Base-by-base conservation (phyloP, 148 eudicot species). In the Dysphania ambrosioides region DNA sequence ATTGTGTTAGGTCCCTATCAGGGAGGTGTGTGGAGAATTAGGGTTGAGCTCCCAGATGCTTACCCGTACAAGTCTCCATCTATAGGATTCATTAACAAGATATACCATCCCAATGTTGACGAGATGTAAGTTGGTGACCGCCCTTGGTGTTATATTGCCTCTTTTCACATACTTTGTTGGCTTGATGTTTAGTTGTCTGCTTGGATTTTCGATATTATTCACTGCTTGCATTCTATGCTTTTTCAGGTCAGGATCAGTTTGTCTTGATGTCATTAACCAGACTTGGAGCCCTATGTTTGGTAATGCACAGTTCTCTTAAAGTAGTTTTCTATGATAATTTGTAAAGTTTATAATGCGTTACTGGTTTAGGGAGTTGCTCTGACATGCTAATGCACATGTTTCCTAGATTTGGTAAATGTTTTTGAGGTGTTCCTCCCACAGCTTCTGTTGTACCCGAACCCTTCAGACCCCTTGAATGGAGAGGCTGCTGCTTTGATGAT, bases 281-380 rank as follows among this genome's bases (percentile, higher is more conserved):
- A 88, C 94, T 34, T 93, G 98, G 98, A 93, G 97, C 76, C 97
- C 97, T 3, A 93, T 93, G 97, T 93, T 89, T 70, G 97, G 98
- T 93, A 84, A 80, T 77, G 72, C 62, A 12, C 29, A 67, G 21
- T 10, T 15, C 71, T 44, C 51, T 71, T 16, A 30, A 51, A 31
- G 44, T 27, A 36, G 26, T n/a, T 70, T 30, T 29, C 21, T n/a
- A 12, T 30, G 5, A 55, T 63, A 8, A 5, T 79, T 30, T 19
- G 57, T 56, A 51, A 44, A 29, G 51, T 64, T 34, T 15, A 66
- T 62, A 63, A 53, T 16, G 57, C 64, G 38, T 57, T 58, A 29
- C 41, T 53, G 55, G 30, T 67, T 72, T 21, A 75, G 61, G 31
- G 30, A 27, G n/a, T 65, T 78, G 63, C 40, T 30, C 62, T 70